A percentile compares a stretch with the other conserved stretches of the same genome.
phyloP scores from a whole-genome alignment of 1,284 basidiomycete genomes.

The Coniferiporia sulphurascens region DNA sequence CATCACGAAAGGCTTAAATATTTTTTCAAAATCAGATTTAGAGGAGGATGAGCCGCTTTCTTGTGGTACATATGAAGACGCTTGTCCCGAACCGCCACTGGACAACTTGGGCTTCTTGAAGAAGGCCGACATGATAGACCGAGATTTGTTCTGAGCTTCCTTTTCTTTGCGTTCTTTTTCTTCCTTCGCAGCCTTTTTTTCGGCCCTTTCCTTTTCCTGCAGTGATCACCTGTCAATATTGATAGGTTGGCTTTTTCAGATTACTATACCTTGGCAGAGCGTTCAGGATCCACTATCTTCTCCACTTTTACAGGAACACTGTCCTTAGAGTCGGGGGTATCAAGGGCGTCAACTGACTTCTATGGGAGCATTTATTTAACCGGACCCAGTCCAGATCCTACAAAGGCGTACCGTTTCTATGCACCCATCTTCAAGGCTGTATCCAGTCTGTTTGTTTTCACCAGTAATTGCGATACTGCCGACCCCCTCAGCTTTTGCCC shows the following conservation, averaged over 20 bases:
- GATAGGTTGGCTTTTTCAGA: neutral
- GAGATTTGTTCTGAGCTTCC: slow-evolving; percentile 63
- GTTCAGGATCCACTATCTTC: slow-evolving; percentile 53
- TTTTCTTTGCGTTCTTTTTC: slow-evolving; percentile 68
- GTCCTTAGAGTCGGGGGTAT: slow-evolving; percentile 16
- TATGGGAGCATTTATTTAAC: neutral
- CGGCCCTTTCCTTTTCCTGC: slow-evolving; percentile 62
- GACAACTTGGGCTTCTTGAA: slow-evolving; percentile 54
- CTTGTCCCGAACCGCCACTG: slow-evolving; percentile 20
- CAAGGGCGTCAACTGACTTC: neutral
- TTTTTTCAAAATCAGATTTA: slow-evolving; percentile 62
- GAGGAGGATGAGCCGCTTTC: slow-evolving; percentile 37
- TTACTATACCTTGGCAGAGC: slow-evolving; percentile 49
- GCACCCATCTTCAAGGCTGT: neutral
- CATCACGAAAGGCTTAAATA: slow-evolving; percentile 72
- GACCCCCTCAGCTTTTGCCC: slow-evolving; percentile 34
- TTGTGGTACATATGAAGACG: slow-evolving; percentile 28
- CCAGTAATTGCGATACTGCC: neutral
- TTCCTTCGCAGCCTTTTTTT: slow-evolving; percentile 57
- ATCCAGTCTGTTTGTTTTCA: neutral
- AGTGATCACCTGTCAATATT: slow-evolving; percentile 7
- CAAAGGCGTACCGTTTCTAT: slow-evolving; percentile 7
- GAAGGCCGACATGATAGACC: slow-evolving; percentile 71
- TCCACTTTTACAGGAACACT: slow-evolving; percentile 45
- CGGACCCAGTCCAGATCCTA: neutral